Evolutionary conservation across 2,329 filamentous ascomycete genomes (phyloP).

Genomic region (Cercospora canescens): DNA sequence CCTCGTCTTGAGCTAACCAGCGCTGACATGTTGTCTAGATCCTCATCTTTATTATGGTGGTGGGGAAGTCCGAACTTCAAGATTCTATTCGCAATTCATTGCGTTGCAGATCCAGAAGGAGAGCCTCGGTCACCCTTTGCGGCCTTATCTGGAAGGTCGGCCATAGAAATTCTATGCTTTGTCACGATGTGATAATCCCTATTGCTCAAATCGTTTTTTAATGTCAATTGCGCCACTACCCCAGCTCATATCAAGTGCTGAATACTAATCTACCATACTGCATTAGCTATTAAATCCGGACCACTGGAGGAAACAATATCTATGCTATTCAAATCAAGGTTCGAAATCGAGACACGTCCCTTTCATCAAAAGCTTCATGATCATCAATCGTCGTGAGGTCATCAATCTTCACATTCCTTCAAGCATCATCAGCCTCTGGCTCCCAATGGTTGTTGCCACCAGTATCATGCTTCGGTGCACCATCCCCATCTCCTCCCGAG

Average conservation of each 20-base stretch:
- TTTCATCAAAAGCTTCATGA: neutral
- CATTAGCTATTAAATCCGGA: neutral
- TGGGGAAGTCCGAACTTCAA: conserved; percentile 42
- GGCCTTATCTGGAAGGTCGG: conserved; percentile 11
- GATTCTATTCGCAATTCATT: conserved; percentile 52
- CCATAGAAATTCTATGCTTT: too few relatives aligned
- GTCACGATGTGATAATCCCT: too few relatives aligned
- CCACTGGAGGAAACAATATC: neutral
- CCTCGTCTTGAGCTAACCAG: neutral
- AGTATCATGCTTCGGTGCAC: neutral
- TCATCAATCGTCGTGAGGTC: neutral
- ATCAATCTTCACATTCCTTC: neutral
- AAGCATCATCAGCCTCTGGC: neutral
- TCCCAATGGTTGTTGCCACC: neutral
- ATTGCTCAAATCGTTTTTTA: too few relatives aligned
- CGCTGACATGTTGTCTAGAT: conserved; percentile 28
- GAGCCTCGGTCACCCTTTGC: conserved; percentile 5
- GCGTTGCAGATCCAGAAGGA: conserved; percentile 47
- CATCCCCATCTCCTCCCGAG: neutral
- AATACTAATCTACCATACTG: neutral
- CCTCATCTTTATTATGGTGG: conserved; percentile 48
- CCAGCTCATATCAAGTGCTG: neutral
- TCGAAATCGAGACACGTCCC: neutral
- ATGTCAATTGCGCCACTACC: neutral
- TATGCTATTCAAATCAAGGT: neutral